Evolutionary conservation across 805 yeast species (phyloP).

Genomic region (Candida coquimbonensis): DNA sequence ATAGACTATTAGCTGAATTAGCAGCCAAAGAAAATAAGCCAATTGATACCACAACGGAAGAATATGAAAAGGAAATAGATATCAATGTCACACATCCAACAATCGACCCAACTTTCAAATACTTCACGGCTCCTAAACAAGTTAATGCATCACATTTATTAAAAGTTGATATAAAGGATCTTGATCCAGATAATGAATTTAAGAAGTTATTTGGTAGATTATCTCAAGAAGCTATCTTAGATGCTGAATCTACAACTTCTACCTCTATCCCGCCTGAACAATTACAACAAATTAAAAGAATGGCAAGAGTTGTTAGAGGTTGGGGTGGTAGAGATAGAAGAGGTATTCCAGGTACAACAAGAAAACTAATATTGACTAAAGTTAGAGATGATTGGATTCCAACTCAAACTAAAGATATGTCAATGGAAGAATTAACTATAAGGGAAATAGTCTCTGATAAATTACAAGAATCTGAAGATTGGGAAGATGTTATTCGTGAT

Average conservation of each 20-base stretch:
- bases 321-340: constrained; percentile 82
- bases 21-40: constrained; percentile 21
- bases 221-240: constrained; percentile 57
- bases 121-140: constrained; percentile 42
- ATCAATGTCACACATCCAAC: constrained; percentile 36
- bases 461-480: constrained; percentile 30
- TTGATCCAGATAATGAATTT: constrained; percentile 76
- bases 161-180: constrained; percentile 39
- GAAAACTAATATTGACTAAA: constrained; percentile 62
- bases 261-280: constrained; percentile 63
- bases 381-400: constrained; percentile 81
- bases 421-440: constrained; percentile 46
- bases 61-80: constrained; percentile 28
- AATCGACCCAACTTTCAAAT: constrained; percentile 21
- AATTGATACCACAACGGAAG: constrained; percentile 20
- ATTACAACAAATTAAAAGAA: constrained; percentile 50
- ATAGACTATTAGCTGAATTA: constrained; percentile 42
- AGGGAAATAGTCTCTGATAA: constrained; percentile 33
- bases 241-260: constrained; percentile 71
- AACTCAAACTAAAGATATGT: constrained; percentile 50
- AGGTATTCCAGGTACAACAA: constrained; percentile 64
- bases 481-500: constrained; percentile 42
- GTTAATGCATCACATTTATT: constrained; percentile 33
- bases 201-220: constrained; percentile 64
- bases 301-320: constrained; percentile 52